These are phyloP conservation scores for Diaporthe ilicicola DNA, from an alignment of 2,329 filamentous ascomycete genomes.

Conservation along the genomic window DNA sequence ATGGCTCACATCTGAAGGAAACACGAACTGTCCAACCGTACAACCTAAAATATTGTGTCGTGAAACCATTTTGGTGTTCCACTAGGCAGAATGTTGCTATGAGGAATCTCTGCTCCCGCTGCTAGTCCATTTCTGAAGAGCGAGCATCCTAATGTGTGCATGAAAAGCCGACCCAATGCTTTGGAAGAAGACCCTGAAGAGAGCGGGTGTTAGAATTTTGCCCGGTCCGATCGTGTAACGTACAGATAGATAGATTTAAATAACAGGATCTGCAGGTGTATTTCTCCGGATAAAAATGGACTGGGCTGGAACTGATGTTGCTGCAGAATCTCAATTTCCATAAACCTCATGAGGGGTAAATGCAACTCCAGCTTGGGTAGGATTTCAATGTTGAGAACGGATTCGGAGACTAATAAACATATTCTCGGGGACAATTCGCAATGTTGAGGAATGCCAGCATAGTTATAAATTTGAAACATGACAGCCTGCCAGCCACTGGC, in stretches of 20 bases:
- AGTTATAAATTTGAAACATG: constrained; percentile 4
- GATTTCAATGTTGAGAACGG: neutral
- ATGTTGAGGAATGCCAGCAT: neutral
- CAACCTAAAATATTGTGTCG: neutral
- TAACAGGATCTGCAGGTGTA: neutral
- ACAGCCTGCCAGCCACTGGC: neutral
- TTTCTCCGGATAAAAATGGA: neutral
- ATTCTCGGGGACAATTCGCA: neutral
- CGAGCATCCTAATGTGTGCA: neutral
- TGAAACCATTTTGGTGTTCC: neutral
- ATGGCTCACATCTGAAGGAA: neutral
- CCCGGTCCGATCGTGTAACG: neutral
- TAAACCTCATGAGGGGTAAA: neutral
- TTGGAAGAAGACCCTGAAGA: neutral
- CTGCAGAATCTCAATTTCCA: neutral
- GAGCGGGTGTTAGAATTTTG: neutral
- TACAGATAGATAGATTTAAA: neutral
- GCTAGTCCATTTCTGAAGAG: constrained; percentile 11
- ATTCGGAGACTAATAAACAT: neutral
- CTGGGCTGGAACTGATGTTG: neutral
- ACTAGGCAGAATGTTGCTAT: constrained; percentile 1
- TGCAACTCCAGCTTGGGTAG: neutral
- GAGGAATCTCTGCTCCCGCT: neutral
- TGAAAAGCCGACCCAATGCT: neutral
- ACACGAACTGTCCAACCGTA: neutral